Evolutionary conservation across 352 stramenopile species (phyloP).

Genomic region (Globisporangium carolinianum): DNA sequence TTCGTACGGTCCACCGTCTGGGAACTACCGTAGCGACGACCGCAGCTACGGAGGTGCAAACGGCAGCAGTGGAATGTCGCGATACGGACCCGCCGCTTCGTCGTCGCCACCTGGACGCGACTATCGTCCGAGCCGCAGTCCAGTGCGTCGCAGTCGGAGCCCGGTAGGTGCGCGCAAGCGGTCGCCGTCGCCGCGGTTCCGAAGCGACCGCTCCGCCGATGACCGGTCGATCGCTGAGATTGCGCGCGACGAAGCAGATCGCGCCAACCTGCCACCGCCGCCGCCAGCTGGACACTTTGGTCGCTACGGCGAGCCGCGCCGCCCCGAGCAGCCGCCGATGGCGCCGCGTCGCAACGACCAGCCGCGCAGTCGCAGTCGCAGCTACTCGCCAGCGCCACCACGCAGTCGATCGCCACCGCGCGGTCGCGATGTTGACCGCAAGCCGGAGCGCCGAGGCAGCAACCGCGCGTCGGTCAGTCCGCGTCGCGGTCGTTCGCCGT

Average conservation of each 20-base stretch:
- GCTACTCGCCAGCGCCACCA: neutral
- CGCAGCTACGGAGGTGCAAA: neutral
- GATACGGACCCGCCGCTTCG: constrained; percentile 8
- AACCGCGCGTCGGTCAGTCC: neutral
- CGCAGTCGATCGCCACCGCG: constrained; percentile 1
- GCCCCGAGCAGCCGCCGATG: neutral
- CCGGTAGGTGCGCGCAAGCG: neutral
- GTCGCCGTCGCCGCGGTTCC: constrained; percentile 5
- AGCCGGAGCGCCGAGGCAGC: neutral
- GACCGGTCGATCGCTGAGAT: neutral
- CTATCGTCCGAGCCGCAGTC: neutral
- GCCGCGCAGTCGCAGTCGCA: constrained; percentile 11
- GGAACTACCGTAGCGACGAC: neutral
- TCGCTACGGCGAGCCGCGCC: neutral
- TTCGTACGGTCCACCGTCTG: constrained; percentile 4
- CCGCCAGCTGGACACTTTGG: neutral
- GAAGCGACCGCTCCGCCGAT: constrained; percentile 30
- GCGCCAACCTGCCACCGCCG: neutral
- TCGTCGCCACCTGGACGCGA: neutral
- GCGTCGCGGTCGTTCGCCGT: neutral
- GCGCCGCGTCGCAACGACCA: constrained; percentile 1
- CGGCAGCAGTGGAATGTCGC: constrained; percentile 3
- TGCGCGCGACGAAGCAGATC: neutral
- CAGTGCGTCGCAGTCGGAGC: neutral
- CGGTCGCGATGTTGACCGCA: constrained; percentile 2